Evolutionary conservation across 768 basidiomycete species (phyloP), one percentile per base, ranked within the genome.

Genomic region (Leccinum sublutescens): DNA sequence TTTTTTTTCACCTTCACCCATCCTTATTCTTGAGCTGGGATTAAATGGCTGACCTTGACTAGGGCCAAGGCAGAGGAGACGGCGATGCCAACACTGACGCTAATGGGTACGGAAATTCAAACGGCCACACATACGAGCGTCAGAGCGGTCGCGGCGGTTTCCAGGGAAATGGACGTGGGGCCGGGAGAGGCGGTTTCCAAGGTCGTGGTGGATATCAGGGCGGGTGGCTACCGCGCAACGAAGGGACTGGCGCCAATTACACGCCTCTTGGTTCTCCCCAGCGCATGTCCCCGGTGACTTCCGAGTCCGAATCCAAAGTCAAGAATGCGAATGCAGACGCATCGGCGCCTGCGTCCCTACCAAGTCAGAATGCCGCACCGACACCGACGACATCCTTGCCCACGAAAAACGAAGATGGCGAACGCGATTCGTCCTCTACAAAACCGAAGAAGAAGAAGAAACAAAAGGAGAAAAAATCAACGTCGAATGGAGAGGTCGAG

Each of bases 201-300:
- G 64, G 64, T 21, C 62, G 65, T 52, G 69, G 71, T 10, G 67
- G 67, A 21, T 47, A 60, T 31, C 74, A 76, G 66, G 66, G 50
- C 2, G 50, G 75, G 36, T 62, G 72, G 50, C 65, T 17, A 52
- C 63, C 62, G 6, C 59, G 68, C 56, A 55, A 59, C 17, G 31
- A 60, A 56, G 66, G 71, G 2, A 86, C 86, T 49, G 90, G 90
- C 61, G 83, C 88, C 66, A 93, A 93, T 65, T 81, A 72, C 66
- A 88, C 82, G 33, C 90, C 89, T 43, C 75, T 93, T 56, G 90
- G 90, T 56, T 80, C 84, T 15, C 84, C 87, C 8, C 65, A 60
- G 38, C 79, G 80, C 67, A 81, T 82, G 79, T 78, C 79, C 48
- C 76, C 82, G 27, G 62, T 77, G 51, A 67, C 71, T n/a, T 59